A percentile compares a stretch with the other conserved stretches of the same genome.
These are phyloP conservation scores for Suhomyces sp. DNA, from an alignment of 805 yeast genomes.

Conservation along the genomic window DNA sequence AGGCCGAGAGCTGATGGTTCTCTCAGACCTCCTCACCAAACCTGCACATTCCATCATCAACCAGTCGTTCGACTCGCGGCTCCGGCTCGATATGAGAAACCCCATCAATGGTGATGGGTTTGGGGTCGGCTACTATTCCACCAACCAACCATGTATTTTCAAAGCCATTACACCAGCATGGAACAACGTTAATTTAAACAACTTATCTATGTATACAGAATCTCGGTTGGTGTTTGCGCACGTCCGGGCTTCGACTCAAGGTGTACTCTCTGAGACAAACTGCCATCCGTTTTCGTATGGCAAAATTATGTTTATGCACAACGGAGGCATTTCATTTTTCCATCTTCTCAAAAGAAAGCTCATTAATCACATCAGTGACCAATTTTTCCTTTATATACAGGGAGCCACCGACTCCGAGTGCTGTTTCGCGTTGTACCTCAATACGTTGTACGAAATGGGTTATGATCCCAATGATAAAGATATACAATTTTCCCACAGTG, in stretches of 20 bases:
- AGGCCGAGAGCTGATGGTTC: constrained; percentile 82
- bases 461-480: constrained; percentile 53
- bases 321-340: constrained; percentile 84
- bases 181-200: constrained; percentile 89
- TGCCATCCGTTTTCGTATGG: constrained; percentile 95
- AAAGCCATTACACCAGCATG: constrained; percentile 97
- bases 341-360: constrained; percentile 67
- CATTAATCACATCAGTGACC: constrained; percentile 71
- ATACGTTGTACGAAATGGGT: constrained; percentile 73
- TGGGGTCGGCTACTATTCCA: constrained; percentile 86
- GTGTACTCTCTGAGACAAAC: constrained; percentile 89
- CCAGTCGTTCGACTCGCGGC: constrained; percentile 88
- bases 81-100: constrained; percentile 81
- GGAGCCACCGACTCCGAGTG: constrained; percentile 97
- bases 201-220: constrained; percentile 83
- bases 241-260: constrained; percentile 94
- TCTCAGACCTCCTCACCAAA: constrained; percentile 82
- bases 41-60: constrained; percentile 98
- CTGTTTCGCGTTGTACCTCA: constrained; percentile 84
- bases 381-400: constrained; percentile 75
- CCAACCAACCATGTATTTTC: constrained; percentile 82
- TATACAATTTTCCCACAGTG: constrained; percentile 46
- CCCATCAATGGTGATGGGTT: constrained; percentile 99
- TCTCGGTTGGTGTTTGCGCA: constrained; percentile 88
- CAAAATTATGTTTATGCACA: constrained; percentile 93